Conservation (phyloP, 345 rosid species). For the Dipteronia dyeriana region DNA sequence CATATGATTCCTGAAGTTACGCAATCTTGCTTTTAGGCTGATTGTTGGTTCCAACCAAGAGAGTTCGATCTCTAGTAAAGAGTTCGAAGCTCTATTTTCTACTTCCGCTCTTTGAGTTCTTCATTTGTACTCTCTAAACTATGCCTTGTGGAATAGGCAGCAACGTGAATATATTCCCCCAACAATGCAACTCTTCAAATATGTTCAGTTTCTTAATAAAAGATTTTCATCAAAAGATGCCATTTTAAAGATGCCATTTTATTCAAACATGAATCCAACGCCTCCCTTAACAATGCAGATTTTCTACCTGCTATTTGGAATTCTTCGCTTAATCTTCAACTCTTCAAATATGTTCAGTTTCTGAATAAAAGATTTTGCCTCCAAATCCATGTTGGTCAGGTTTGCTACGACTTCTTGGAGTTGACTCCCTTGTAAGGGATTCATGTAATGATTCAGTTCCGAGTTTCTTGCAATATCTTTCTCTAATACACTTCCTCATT, state of each 20-base stretch:
- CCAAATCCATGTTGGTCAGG: constrained; percentile 68
- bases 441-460: constrained; percentile 68
- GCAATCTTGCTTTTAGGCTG: constrained; percentile 72
- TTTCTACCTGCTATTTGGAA: constrained; percentile 63
- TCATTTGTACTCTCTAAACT: constrained; percentile 62
- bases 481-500: constrained; percentile 56
- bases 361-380: constrained; percentile 65
- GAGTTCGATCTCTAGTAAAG: constrained; percentile 63
- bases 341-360: constrained; percentile 62
- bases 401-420: constrained; percentile 58
- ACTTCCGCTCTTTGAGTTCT: constrained; percentile 60
- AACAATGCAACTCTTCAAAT: too few relatives aligned
- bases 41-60: constrained; percentile 69
- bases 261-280: constrained; percentile 54
- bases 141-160: too few relatives aligned
- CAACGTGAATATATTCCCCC: too few relatives aligned
- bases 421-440: constrained; percentile 60
- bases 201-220: constrained; percentile 58
- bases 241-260: constrained; percentile 57
- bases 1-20: constrained; percentile 71
- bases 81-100: constrained; percentile 57
- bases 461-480: constrained; percentile 50
- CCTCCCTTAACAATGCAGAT: constrained; percentile 64
- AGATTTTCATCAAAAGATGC: too few relatives aligned
- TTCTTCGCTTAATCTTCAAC: constrained; percentile 50